These are phyloP conservation scores for Podaxis sp. DNA, from an alignment of 768 basidiomycete genomes.

Conservation along the genomic window DNA sequence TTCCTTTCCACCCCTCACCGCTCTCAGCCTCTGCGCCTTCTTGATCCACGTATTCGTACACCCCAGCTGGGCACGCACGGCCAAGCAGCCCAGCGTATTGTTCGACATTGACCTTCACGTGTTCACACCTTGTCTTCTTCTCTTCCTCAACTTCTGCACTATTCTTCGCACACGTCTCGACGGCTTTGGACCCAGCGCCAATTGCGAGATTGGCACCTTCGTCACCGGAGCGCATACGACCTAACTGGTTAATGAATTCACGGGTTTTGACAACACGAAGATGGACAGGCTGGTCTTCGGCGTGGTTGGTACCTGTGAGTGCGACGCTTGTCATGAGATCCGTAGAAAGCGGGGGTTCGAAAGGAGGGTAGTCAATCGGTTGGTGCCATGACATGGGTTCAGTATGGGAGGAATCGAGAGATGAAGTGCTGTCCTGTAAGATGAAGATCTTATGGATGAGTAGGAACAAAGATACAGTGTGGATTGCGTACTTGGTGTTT, in stretches of 20 bases:
- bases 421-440: conserved; percentile 24
- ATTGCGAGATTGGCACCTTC: conserved; percentile 22
- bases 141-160: conserved; percentile 36
- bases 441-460: neutral
- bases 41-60: conserved; percentile 92
- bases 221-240: conserved; percentile 15
- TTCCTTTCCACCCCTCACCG: conserved; percentile 68
- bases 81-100: conserved; percentile 89
- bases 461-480: neutral
- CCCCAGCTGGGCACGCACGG: conserved; percentile 89
- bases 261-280: conserved; percentile 56
- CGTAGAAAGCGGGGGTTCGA: conserved; percentile 87
- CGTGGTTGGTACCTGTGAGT: conserved; percentile 92
- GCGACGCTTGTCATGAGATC: conserved; percentile 90
- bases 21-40: conserved; percentile 25
- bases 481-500: conserved; percentile 24
- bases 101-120: conserved; percentile 72
- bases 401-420: conserved; percentile 70
- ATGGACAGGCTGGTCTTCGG: conserved; percentile 95
- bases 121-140: conserved; percentile 46
- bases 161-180: conserved; percentile 24
- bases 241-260: conserved; percentile 25
- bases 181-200: conserved; percentile 29
- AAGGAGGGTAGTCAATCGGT: conserved; percentile 83
- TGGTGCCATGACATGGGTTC: conserved; percentile 59